Evolutionary conservation across 2,329 filamentous ascomycete genomes (phyloP).

Genomic region (Metarhizium album): DNA sequence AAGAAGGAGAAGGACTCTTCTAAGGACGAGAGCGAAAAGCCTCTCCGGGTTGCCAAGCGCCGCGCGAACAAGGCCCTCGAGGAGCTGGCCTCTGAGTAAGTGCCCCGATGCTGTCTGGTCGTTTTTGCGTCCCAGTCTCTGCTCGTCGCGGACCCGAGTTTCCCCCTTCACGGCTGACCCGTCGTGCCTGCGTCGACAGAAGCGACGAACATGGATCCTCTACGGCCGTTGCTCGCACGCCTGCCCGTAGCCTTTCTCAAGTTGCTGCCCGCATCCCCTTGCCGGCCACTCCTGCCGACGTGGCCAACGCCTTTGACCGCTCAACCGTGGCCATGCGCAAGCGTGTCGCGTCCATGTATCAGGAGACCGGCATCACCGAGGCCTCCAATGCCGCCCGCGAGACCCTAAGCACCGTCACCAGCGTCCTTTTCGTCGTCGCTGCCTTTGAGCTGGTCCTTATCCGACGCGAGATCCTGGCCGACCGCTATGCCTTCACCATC

Average conservation of each 20-base stretch:
- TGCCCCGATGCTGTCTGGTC: not conserved
- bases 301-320: slow-evolving; percentile 66
- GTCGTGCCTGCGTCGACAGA: slow-evolving; percentile 9
- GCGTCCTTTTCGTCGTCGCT: slow-evolving; percentile 58
- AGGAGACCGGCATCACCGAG: slow-evolving; percentile 56
- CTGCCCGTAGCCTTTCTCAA: slow-evolving; percentile 40
- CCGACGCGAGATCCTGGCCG: slow-evolving; percentile 58
- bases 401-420: slow-evolving; percentile 58
- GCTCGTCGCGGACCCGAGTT: too few species aligned
- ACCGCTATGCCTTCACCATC: slow-evolving; percentile 62
- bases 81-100: slow-evolving; percentile 36
- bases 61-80: slow-evolving; percentile 33
- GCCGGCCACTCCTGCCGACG: slow-evolving; percentile 68
- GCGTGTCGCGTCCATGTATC: slow-evolving; percentile 53
- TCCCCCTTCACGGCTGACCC: not conserved
- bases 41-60: slow-evolving; percentile 35
- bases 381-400: slow-evolving; percentile 56
- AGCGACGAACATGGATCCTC: slow-evolving; percentile 26
- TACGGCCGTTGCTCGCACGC: slow-evolving; percentile 36
- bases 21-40: slow-evolving; percentile 26
- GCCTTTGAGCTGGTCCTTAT: slow-evolving; percentile 62
- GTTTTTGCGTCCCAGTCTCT: too few species aligned
- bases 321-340: slow-evolving; percentile 55
- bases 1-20: slow-evolving; percentile 40
- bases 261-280: slow-evolving; percentile 54